Evolutionary conservation across 2,329 filamentous ascomycete species (phyloP).

Genomic region (Diaporthe amygdali): DNA sequence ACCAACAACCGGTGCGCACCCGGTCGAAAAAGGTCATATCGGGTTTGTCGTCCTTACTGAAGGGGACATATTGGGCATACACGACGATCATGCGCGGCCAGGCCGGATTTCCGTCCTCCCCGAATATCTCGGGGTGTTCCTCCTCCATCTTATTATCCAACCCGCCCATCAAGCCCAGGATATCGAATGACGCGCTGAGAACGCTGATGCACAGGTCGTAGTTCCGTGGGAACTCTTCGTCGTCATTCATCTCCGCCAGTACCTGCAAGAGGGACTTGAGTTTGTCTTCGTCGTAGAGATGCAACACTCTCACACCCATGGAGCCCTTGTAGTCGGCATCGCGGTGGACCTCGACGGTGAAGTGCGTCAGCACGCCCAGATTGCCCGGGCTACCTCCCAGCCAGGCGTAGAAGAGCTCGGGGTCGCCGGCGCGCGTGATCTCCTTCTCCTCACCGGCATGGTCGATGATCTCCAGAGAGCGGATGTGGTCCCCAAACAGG

Average conservation of each 20-base stretch:
- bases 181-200: conserved; percentile 43
- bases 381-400: conserved; percentile 63
- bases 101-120: conserved; percentile 38
- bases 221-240: conserved; percentile 47
- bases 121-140: conserved; percentile 42
- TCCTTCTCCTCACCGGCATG: conserved; percentile 49
- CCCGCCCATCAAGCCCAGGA: conserved; percentile 41
- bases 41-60: conserved; percentile 40
- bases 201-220: conserved; percentile 54
- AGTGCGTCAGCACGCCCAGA: conserved; percentile 60
- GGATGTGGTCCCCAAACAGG: conserved; percentile 58
- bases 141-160: conserved; percentile 41
- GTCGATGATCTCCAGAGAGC: conserved; percentile 53
- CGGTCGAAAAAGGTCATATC: conserved; percentile 45
- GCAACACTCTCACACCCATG: conserved; percentile 47
- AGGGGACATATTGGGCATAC: conserved; percentile 55
- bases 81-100: conserved; percentile 49
- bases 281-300: conserved; percentile 43
- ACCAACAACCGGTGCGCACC: conserved; percentile 36
- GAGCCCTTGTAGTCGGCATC: conserved; percentile 40
- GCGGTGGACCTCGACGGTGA: conserved; percentile 49
- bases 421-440: conserved; percentile 52
- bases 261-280: conserved; percentile 44
- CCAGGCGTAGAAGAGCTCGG: conserved; percentile 65
- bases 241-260: conserved; percentile 50